A percentile compares a stretch with the other conserved stretches of the same genome.
Conservation (phyloP, 176 grass and related monocot species). For the Avena sativa region DNA sequence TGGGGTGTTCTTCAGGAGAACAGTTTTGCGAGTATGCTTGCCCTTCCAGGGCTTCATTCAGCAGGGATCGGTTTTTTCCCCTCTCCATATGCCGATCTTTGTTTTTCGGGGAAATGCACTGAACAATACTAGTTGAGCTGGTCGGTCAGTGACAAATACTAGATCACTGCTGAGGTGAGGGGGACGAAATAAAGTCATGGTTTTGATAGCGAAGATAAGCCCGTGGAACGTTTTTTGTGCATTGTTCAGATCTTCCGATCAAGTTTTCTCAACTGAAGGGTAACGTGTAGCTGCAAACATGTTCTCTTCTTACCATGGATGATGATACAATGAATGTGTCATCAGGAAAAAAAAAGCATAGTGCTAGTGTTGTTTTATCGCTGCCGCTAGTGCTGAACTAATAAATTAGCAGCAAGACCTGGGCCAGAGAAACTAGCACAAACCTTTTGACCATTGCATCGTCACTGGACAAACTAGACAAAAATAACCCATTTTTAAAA, state of each 20-base stretch:
- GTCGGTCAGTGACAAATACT: neutral
- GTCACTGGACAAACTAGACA: neutral
- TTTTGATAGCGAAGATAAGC: slow-evolving; percentile 23
- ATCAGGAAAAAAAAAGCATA: neutral
- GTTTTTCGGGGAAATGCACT: neutral
- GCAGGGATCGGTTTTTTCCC: neutral
- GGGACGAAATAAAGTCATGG: neutral
- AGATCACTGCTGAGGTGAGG: neutral
- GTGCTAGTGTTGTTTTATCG: neutral
- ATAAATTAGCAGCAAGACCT: neutral
- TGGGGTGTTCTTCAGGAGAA: neutral
- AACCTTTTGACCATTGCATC: neutral
- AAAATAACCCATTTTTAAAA: too few species aligned
- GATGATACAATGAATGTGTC: neutral
- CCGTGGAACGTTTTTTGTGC: neutral
- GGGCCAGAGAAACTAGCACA: neutral
- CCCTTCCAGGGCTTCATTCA: neutral
- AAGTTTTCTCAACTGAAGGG: slow-evolving; percentile 14
- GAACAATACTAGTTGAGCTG: neutral
- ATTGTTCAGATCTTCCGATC: neutral
- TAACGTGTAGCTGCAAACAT: neutral
- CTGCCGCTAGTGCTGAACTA: neutral
- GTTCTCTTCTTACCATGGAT: neutral
- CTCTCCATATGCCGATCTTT: slow-evolving; percentile 16
- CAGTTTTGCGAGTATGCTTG: neutral